Percentiles rank a stretch among this genome's conserved stretches.
These are phyloP conservation scores for Chrysoporthe austroafricana DNA, from an alignment of 2,329 filamentous ascomycete species.

Conservation along the genomic window DNA sequence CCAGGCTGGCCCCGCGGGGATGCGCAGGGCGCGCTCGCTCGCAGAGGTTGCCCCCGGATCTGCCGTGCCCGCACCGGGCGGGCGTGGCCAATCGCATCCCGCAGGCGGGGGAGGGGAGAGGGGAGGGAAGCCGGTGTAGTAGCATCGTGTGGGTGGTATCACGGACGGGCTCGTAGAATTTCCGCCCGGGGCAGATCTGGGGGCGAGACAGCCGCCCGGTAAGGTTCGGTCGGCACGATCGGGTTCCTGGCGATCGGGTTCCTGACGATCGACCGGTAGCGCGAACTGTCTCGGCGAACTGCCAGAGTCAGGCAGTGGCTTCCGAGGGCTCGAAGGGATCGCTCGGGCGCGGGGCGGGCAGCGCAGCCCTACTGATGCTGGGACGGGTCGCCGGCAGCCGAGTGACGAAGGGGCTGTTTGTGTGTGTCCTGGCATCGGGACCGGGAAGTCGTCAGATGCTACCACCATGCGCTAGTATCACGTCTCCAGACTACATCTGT, in stretches of 20 bases:
- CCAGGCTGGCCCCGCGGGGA: too few relatives aligned
- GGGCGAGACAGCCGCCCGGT: not conserved
- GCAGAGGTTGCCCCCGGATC: too few relatives aligned
- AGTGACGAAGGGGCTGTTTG: not conserved
- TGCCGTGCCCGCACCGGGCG: too few relatives aligned
- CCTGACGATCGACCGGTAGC: slow-evolving; percentile 1
- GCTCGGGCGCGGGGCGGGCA: not conserved
- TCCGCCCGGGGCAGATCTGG: too few relatives aligned
- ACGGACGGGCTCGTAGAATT: too few relatives aligned
- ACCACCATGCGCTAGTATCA: not conserved
- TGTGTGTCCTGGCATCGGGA: not conserved
- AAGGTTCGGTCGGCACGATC: slow-evolving; percentile 8
- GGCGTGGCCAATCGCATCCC: too few relatives aligned
- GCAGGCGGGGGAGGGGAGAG: too few relatives aligned
- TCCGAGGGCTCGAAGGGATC: not conserved
- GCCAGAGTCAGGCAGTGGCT: not conserved
- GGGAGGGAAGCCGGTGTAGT: too few relatives aligned
- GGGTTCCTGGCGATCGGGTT: slow-evolving; percentile 7
- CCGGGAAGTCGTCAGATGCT: not conserved
- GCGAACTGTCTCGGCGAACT: not conserved
- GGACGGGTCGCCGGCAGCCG: not conserved
- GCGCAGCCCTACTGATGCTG: not conserved
- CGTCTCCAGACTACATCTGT: too few relatives aligned
- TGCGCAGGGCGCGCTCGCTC: too few relatives aligned
- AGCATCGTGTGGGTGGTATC: too few relatives aligned